Percentiles rank a stretch among this genome's conserved stretches.
phyloP scores from a whole-genome alignment of 345 rosid species.

The Adansonia digitata region DNA sequence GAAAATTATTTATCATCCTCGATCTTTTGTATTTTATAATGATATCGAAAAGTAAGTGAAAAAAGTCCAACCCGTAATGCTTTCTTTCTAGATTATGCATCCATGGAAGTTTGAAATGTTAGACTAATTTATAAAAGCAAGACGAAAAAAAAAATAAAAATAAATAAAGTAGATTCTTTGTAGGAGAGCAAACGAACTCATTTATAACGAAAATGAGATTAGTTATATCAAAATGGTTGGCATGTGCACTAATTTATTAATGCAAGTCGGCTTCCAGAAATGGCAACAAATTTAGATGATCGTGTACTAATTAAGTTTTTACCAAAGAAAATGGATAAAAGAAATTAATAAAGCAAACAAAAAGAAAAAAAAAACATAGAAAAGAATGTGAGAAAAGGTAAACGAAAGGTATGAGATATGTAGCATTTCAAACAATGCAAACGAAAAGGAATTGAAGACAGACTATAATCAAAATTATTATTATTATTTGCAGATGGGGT shows the following conservation, averaged over 20 bases:
- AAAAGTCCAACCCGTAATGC: too few relatives aligned
- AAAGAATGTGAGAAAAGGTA: too few relatives aligned
- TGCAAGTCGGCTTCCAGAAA: background rate
- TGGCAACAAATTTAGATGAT: background rate
- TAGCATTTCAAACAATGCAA: background rate
- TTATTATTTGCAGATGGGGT: background rate
- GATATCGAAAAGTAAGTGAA: too few relatives aligned
- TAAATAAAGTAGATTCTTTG: background rate
- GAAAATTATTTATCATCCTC: too few relatives aligned
- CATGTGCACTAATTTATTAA: background rate
- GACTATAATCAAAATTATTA: background rate
- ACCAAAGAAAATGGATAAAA: background rate
- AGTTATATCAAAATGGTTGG: background rate
- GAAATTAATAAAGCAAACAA: too few relatives aligned
- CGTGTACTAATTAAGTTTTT: background rate
- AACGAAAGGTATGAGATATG: background rate
- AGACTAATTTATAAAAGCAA: background rate
- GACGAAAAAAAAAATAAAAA: background rate
- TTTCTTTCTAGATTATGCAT: background rate
- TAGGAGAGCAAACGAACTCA: background rate
- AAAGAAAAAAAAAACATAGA: too few relatives aligned
- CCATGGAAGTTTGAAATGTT: background rate
- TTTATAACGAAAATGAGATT: background rate
- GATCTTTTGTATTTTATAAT: too few relatives aligned
- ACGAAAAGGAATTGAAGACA: background rate